Base-by-base conservation (phyloP, 257 asterid genomes). In the Jacaranda copaia region DNA sequence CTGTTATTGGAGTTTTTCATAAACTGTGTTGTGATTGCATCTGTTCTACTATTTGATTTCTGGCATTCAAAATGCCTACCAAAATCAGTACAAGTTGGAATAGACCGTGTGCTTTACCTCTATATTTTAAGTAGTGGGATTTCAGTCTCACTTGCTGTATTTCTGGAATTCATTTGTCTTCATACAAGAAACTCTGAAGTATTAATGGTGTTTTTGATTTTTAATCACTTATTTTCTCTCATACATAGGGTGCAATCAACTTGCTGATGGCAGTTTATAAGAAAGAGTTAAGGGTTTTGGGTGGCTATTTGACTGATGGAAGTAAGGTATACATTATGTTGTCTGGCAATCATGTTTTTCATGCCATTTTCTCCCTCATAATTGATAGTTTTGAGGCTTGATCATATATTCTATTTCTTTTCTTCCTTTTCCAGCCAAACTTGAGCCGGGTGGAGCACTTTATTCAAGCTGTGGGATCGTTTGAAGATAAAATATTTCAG, bases 381-480 rank as follows among this genome's bases (percentile, higher is more conserved):
- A 20, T 69, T 45, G 5, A 16, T 60, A 39, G 39, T 60, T 66
- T 61, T 38, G 49, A 62, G 42, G 68, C 75, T 79, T 83, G 49
- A 68, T 74, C 62, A 63, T 39, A 40, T 68, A 35, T 73, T 43
- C 65, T 66, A 40, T 58, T 15, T 46, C 70, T 73, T 80, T 18
- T 35, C 65, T 39, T 80, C 68, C 19, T 53, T 81, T 76, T 72
- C 68, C 90, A 96, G 99, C 97, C 98, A 43, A 90, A 89, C 81
- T 87, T 96, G 77, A 77, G 83, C 87, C 79, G 85, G 77, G 98
- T 96, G 76, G 97, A 96, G 76, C 97, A 85, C 80, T 96, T 90
- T 66, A 96, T 94, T 82, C 98, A 94, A 86, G 97, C 99, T 48
- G 98, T 94, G 77, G 99, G 98, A 62, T 85, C 95, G 25, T 94